These are phyloP conservation scores for Tetrahymena thermophila DNA, from an alignment of 73 alveolate species.

Conservation along the genomic window DNA sequence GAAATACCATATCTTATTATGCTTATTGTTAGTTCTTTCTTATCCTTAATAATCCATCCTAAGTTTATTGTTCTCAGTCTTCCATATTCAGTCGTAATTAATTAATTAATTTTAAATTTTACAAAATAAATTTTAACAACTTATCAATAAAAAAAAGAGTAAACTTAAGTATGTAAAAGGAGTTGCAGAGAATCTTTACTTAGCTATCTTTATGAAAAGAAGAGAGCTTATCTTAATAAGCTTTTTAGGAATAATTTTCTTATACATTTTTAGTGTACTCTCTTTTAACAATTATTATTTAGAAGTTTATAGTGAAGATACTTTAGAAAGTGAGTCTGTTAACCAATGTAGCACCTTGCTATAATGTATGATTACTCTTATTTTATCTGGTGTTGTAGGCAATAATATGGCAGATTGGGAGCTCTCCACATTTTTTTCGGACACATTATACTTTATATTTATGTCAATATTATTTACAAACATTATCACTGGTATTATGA, in stretches of 20 bases:
- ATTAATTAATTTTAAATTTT: not conserved
- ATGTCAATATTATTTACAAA: slow-evolving; percentile 33
- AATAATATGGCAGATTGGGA: slow-evolving; percentile 38
- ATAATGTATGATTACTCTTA: slow-evolving; percentile 33
- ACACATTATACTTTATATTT: slow-evolving; percentile 32
- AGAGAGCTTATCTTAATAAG: not conserved
- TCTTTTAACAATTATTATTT: not conserved
- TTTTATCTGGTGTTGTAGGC: slow-evolving; percentile 39
- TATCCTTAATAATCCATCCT: not conserved
- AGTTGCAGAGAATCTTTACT: not conserved
- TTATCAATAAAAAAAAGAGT: not conserved
- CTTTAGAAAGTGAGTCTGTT: not conserved
- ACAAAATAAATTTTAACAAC: not conserved
- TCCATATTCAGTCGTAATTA: not conserved
- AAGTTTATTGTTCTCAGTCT: not conserved
- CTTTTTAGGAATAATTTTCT: not conserved
- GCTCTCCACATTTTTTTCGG: slow-evolving; percentile 13
- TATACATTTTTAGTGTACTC: not conserved
- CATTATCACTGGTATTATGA: slow-evolving; percentile 33
- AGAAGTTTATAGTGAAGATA: not conserved
- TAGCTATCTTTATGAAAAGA: not conserved
- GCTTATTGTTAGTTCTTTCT: not conserved
- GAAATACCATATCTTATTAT: not conserved
- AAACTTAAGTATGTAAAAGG: not conserved
- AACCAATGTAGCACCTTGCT: slow-evolving; percentile 15